Conservation (phyloP, 768 basidiomycete species). For the Phanerochaete sordida region DNA sequence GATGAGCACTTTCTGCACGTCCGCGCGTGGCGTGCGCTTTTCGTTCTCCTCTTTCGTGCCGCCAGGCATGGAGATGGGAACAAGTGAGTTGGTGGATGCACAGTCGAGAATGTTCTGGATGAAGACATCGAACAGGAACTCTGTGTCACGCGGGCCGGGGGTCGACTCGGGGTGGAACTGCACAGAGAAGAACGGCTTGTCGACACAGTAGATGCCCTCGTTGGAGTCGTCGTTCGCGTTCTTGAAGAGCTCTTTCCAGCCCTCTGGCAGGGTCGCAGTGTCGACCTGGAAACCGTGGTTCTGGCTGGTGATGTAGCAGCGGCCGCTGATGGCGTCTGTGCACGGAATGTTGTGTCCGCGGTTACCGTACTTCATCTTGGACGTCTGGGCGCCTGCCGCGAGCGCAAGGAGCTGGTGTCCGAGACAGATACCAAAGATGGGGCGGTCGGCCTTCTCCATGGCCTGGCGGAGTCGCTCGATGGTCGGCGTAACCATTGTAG, state of each 20-base stretch:
- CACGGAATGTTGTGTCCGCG: conserved; percentile 99
- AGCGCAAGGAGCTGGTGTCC: conserved; percentile 96
- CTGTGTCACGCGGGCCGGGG: conserved; percentile 95
- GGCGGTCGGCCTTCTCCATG: conserved; percentile 70
- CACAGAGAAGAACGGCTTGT: conserved; percentile 96
- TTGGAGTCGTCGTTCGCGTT: conserved; percentile 98
- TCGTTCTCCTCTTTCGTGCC: conserved; percentile 85
- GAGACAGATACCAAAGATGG: conserved; percentile 98
- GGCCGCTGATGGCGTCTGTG: conserved; percentile 86
- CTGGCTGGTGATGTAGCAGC: conserved; percentile 99
- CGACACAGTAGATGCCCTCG: conserved; percentile 92
- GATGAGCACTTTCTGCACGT: conserved; percentile 92
- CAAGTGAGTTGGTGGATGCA: conserved; percentile 48
- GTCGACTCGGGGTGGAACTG: conserved; percentile 99
- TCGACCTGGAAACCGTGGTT: conserved; percentile 99
- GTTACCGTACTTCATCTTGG: conserved; percentile 99
- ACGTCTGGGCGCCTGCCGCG: conserved; percentile 89
- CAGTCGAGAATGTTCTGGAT: conserved; percentile 82
- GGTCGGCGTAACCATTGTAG: conserved; percentile 75
- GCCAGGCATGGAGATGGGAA: conserved; percentile 68
- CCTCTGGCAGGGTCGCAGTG: conserved; percentile 64
- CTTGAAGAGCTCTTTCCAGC: conserved; percentile 92
- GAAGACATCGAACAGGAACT: conserved; percentile 98
- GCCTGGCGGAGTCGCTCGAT: conserved; percentile 63
- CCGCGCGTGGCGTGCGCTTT: conserved; percentile 59